These are phyloP conservation scores for Cinnamomum chago DNA, from an alignment of 164 flowering plant species.

Conservation along the genomic window DNA sequence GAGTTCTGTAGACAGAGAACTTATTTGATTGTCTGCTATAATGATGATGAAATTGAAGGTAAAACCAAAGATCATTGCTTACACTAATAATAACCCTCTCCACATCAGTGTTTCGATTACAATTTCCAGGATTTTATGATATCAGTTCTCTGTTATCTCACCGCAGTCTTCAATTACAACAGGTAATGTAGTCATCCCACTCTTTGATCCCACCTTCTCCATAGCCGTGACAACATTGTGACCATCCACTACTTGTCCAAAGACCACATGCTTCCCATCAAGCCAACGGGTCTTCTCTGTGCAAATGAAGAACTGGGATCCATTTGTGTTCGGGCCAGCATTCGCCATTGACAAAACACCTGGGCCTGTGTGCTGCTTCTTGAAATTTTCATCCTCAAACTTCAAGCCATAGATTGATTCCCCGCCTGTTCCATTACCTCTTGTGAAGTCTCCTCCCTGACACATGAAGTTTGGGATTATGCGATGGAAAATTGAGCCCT, in stretches of 20 bases:
- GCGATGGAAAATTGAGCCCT: slow-evolving; percentile 72
- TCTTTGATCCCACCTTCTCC: slow-evolving; percentile 51
- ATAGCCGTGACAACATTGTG: slow-evolving; percentile 48
- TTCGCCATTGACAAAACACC: slow-evolving; percentile 81
- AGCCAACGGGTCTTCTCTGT: slow-evolving; percentile 67
- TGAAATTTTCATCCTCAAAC: slow-evolving; percentile 77
- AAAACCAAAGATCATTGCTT: too few species aligned
- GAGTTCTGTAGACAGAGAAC: too few species aligned
- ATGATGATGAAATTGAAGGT: too few species aligned
- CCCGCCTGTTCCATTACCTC: slow-evolving; percentile 75
- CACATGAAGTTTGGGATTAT: slow-evolving; percentile 80
- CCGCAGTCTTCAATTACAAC: slow-evolving; percentile 72
- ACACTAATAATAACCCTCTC: too few species aligned
- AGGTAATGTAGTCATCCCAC: slow-evolving; percentile 29
- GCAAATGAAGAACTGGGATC: slow-evolving; percentile 81
- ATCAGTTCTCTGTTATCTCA: slow-evolving; percentile 36
- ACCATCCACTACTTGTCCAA: slow-evolving; percentile 72
- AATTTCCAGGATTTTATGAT: too few species aligned
- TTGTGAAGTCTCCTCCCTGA: slow-evolving; percentile 86
- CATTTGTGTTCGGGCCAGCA: slow-evolving; percentile 72
- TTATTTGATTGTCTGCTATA: too few species aligned
- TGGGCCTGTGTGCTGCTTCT: slow-evolving; percentile 53
- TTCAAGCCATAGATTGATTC: slow-evolving; percentile 69
- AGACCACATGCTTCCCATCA: slow-evolving; percentile 82
- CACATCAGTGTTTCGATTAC: too few species aligned